A percentile compares a stretch with the other conserved stretches of the same genome.
Conservation (phyloP, 78 protist genomes). For the Dictyostelium brefeldianum region DNA sequence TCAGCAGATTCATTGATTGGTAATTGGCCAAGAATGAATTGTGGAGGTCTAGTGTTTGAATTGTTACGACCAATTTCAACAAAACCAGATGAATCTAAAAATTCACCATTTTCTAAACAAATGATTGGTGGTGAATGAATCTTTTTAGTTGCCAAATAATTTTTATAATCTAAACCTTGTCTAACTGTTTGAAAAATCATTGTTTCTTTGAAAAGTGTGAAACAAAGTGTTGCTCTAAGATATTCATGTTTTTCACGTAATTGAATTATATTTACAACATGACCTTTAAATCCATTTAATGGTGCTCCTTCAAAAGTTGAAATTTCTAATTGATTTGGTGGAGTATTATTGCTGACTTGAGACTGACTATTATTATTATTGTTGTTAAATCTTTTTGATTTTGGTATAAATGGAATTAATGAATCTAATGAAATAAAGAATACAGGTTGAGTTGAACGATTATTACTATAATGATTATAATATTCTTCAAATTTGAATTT, state of each 20-base stretch:
- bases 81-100: constrained; percentile 65
- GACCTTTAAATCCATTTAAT: constrained; percentile 43
- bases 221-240: constrained; percentile 36
- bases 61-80: constrained; percentile 56
- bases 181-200: constrained; percentile 51
- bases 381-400: neutral
- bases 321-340: neutral
- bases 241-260: constrained; percentile 66
- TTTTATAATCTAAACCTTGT: constrained; percentile 15
- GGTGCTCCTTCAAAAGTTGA: constrained; percentile 52
- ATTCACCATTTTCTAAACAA: constrained; percentile 23
- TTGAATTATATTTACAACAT: constrained; percentile 38
- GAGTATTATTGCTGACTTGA: neutral
- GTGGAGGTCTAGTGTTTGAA: neutral
- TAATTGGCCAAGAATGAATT: constrained; percentile 39
- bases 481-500: constrained; percentile 6
- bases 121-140: constrained; percentile 33
- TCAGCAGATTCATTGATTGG: constrained; percentile 37
- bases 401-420: constrained; percentile 1
- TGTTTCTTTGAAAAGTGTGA: constrained; percentile 49
- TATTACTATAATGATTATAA: neutral
- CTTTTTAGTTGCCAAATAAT: neutral
- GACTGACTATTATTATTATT: neutral
- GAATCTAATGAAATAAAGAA: constrained; percentile 21
- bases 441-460: neutral